Evolutionary conservation across 495 filamentous ascomycete species (phyloP), one percentile per base, ranked within the genome.

Genomic region (Penicillium chermesinum): DNA sequence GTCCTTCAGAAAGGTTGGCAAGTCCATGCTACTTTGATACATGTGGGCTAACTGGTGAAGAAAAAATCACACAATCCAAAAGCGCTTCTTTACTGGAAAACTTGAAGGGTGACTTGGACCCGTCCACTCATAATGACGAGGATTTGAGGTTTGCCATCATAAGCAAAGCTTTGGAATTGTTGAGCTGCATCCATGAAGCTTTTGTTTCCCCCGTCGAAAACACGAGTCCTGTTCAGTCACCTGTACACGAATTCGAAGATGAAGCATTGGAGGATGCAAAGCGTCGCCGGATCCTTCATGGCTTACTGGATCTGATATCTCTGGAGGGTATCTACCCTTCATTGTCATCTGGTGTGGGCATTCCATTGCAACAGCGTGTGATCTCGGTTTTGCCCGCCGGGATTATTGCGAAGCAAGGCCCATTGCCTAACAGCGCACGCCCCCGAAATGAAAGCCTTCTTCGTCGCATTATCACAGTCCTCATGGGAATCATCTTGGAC

Each of bases 271-370:
- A 74, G 54, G 69, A 73, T 60, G 69, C 70, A 14, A 73, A 63
- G 53, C 64, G 66, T 15, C 72, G 73, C 19, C 70, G 75, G 17
- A 58, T 68, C n/a, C 49, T 79, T 1, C 67, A 72, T 63, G 71
- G 71, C 6, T 61, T 81, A 13, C 61, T 80, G 12, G 78, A 81
- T 45, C 52, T 81, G 35, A 66, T 80, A 20, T 75, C 76, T 0
- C 50, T 81, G 1, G 78, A 81, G 52, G 78, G 78, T 8, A 72
- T 81, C 25, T 80, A 81, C 45, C 78, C 78, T 12, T 78, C 70
- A 0, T 62, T 80, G 2, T 78, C 77, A 8, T 51, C 62, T 12
- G 76, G 78, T 16, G 75, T 79, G 18, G 77, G 76, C 0, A 74
- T 80, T 39, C 78, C 78, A 7, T 56, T 80, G 16, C 75, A 80